Evolutionary conservation across 2,329 filamentous ascomycete genomes (phyloP), one percentile per base, ranked within the genome.

Genomic region (Fusarium verticillioides): DNA sequence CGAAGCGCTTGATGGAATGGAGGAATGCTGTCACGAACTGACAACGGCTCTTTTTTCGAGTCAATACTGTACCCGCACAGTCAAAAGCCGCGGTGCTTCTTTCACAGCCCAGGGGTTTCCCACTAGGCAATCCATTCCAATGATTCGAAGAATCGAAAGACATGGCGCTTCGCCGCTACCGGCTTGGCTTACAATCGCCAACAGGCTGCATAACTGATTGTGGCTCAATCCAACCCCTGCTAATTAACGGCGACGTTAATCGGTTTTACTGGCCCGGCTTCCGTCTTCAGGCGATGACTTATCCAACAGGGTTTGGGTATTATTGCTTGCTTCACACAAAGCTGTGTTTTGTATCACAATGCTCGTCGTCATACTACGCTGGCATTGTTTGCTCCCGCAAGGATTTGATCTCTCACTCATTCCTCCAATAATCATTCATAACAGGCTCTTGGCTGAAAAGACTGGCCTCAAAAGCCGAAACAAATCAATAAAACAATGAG

Each of bases 261-360:
- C 70, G 47, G 57, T 40, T 70, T 53, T 73, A 42, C 63, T 43
- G 40, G 43, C 30, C 47, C 34, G 30, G 40, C 37, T 64, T 32
- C 50, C 43, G 15, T 32, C 40, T 44, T 53, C 64, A 46, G 36
- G 52, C 13, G 34, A 63, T 28, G 37, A 34, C 50, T 40, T 39
- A 34, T 34, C 49, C 40, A 52, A 36, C 62, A 54, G 62, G 58
- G 58, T 63, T 28, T 39, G 30, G 23, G 64, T 36, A 46, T 42
- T 47, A 58, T 56, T 57, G 40, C 54, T 52, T 73, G 73, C 69
- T 60, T 70, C 69, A 72, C 65, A 74, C 63, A 76, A 69, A 67
- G 73, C 69, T 65, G 66, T 70, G 66, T 61, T 62, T 63, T 73
- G 76, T 76, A 72, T 77, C 75, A 78, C 64, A 73, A 62, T 61